A percentile compares a stretch with the other conserved stretches of the same genome.
Evolutionary conservation across 2,329 filamentous ascomycete genomes (phyloP).

Genomic region (Fusarium sp.): DNA sequence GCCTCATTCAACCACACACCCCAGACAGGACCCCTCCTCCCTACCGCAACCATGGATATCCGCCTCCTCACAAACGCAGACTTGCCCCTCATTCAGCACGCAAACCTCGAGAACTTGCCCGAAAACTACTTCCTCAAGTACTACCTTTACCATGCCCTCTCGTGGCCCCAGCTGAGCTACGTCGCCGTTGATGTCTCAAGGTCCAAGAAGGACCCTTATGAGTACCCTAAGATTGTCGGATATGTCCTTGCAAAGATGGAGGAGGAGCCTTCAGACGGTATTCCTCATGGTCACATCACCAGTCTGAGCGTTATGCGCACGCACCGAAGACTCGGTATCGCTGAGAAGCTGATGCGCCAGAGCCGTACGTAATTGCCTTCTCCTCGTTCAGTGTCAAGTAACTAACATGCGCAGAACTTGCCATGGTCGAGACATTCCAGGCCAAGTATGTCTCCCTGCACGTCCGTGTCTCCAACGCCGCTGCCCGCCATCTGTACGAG

Average conservation of each 20-base stretch:
- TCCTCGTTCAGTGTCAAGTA: too few relatives aligned
- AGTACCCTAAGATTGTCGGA: slow-evolving; percentile 96
- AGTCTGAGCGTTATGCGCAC: slow-evolving; percentile 96
- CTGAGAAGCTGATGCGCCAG: slow-evolving; percentile 97
- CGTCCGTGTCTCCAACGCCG: slow-evolving; percentile 92
- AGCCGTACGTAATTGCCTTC: slow-evolving; percentile 72
- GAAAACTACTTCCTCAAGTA: slow-evolving; percentile 99
- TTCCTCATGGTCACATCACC: slow-evolving; percentile 96
- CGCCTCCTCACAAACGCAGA: slow-evolving; percentile 84
- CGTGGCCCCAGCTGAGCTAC: slow-evolving; percentile 97
- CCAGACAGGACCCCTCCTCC: background rate
- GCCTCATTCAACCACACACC: slow-evolving; percentile 8
- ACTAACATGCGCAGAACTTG: slow-evolving; percentile 70
- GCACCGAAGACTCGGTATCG: slow-evolving; percentile 88
- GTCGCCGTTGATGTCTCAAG: slow-evolving; percentile 93
- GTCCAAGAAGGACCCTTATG: slow-evolving; percentile 79
- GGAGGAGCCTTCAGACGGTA: slow-evolving; percentile 90
- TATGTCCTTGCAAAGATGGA: slow-evolving; percentile 99
- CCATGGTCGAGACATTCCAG: slow-evolving; percentile 95
- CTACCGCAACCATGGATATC: slow-evolving; percentile 78
- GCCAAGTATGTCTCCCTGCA: slow-evolving; percentile 95
- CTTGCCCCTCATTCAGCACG: slow-evolving; percentile 93
- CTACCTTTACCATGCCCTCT: slow-evolving; percentile 98
- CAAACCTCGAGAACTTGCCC: slow-evolving; percentile 98
- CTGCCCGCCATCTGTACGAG: slow-evolving; percentile 91